phyloP scores from a whole-genome alignment of 202 grass and related monocot species.

The Tripidium arundinaceum region DNA sequence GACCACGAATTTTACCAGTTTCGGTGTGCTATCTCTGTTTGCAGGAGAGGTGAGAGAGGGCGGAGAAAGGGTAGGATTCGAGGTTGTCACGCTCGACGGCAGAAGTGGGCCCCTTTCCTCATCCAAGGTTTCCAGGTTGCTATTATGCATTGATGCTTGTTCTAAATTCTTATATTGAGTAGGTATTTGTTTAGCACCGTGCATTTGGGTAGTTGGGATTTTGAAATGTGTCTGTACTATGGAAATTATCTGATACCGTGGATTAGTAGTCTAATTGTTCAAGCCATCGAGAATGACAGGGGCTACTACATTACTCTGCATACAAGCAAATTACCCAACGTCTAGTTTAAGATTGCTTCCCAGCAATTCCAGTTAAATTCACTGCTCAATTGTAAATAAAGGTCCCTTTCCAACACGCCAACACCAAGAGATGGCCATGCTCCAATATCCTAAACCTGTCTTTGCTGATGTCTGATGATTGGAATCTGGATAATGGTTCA shows the following conservation, averaged over 20 bases:
- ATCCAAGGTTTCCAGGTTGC: constrained; percentile 59
- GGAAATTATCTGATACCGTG: background rate
- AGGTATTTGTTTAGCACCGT: background rate
- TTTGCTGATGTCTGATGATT: background rate
- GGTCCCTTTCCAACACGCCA: background rate
- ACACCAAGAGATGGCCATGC: background rate
- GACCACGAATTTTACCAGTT: background rate
- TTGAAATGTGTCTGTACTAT: background rate
- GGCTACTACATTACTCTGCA: background rate
- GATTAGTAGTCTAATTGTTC: background rate
- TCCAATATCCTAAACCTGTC: background rate
- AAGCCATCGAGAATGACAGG: background rate
- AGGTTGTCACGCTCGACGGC: constrained; percentile 75
- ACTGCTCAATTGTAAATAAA: background rate
- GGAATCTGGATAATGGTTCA: background rate
- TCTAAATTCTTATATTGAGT: background rate
- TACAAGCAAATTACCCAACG: background rate
- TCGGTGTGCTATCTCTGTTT: background rate
- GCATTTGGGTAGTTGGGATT: background rate
- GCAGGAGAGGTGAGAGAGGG: constrained; percentile 71
- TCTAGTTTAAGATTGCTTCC: background rate
- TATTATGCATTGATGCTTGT: background rate
- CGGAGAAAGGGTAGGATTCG: constrained; percentile 69
- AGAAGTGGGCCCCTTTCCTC: constrained; percentile 59
- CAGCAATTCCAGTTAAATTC: background rate